phyloP scores from a whole-genome alignment of 176 grass and related monocot genomes.

The maize (Zea mays) region Zm-B73-REFERENCE-NAM-5.0 NC_050100.1:87278501-87279000 shows the following conservation, averaged over 20 bases:
- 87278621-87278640: not conserved
- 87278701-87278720: not conserved
- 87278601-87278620: not conserved
- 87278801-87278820: not conserved
- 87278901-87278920: not conserved
- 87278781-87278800: not conserved
- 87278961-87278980: constrained; percentile 17
- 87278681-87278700: not conserved
- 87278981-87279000: not conserved
- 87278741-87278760: not conserved
- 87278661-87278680: not conserved
- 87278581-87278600: not conserved
- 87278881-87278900: not conserved
- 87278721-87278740: not conserved
- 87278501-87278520: constrained; percentile 79
- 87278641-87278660: constrained; percentile 1
- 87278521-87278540: constrained; percentile 79
- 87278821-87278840: not conserved
- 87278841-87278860: not conserved
- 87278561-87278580: constrained; percentile 83
- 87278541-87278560: constrained; percentile 80
- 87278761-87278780: not conserved
- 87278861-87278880: not conserved
- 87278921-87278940: constrained; percentile 1
- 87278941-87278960: not conserved